Evolutionary conservation across 345 rosid genomes (phyloP).

Genomic region (Syzygium oleosum): DNA sequence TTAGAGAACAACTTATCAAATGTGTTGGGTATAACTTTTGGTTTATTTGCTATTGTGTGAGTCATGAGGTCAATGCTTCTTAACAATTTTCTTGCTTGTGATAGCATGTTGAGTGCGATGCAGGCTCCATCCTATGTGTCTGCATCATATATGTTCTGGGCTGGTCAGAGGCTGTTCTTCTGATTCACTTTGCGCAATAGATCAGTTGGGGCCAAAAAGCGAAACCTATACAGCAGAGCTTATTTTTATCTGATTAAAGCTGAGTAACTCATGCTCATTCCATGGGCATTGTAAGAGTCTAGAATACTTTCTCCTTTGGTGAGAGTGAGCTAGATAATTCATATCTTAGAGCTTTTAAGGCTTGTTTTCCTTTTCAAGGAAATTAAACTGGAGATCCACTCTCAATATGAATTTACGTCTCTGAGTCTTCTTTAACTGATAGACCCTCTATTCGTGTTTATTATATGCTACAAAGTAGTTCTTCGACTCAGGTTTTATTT

Average conservation of each 20-base stretch:
- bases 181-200: neutral
- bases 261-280: neutral
- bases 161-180: neutral
- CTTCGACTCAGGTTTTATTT: too few species aligned
- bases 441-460: too few species aligned
- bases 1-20: neutral
- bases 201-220: neutral
- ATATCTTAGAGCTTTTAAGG: neutral
- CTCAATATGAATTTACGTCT: neutral
- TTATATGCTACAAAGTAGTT: too few species aligned
- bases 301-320: neutral
- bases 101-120: neutral
- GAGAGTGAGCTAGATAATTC: neutral
- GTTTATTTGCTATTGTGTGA: neutral
- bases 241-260: neutral
- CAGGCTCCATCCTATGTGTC: neutral
- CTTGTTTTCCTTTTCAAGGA: neutral
- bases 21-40: neutral
- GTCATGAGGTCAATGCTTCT: neutral
- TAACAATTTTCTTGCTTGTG: neutral
- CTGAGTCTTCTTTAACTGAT: too few species aligned
- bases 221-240: neutral
- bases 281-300: neutral
- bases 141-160: neutral
- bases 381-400: neutral